Evolutionary conservation across 2,329 filamentous ascomycete species (phyloP).

Genomic region (Clonostachys solani): DNA sequence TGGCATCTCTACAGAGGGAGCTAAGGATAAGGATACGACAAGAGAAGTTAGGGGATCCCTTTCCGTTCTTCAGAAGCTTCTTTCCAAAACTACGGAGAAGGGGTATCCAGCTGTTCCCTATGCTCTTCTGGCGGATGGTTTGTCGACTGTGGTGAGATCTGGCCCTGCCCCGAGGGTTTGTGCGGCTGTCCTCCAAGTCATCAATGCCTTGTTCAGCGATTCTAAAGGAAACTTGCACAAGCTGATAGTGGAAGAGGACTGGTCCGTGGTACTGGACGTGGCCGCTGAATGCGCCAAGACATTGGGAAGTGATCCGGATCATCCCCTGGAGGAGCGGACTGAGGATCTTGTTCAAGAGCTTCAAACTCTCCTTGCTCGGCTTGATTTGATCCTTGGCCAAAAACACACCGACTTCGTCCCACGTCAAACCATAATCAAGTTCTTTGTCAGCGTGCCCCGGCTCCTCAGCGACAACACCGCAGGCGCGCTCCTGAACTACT

Average conservation of each 20-base stretch:
- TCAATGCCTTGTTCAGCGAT: constrained; percentile 52
- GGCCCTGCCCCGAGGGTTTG: constrained; percentile 40
- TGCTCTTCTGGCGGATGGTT: constrained; percentile 52
- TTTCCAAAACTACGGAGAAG: constrained; percentile 54
- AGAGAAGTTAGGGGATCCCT: constrained; percentile 60
- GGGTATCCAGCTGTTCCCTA: constrained; percentile 58
- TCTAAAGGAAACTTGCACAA: constrained; percentile 47
- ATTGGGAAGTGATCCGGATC: background rate
- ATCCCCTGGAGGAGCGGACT: constrained; percentile 9
- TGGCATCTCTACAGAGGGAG: constrained; percentile 37
- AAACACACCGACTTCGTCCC: constrained; percentile 55
- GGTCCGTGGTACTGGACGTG: constrained; percentile 57
- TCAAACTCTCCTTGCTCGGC: constrained; percentile 34
- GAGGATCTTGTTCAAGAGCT: constrained; percentile 40
- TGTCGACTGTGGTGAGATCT: constrained; percentile 43
- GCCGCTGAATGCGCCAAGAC: constrained; percentile 43
- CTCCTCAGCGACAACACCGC: constrained; percentile 62
- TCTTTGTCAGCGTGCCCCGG: constrained; percentile 58
- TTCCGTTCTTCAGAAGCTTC: constrained; percentile 57
- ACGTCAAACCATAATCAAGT: constrained; percentile 60
- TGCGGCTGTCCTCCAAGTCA: constrained; percentile 41
- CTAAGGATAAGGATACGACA: constrained; percentile 44
- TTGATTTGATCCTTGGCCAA: constrained; percentile 30
- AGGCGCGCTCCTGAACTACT: constrained; percentile 61
- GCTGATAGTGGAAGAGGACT: constrained; percentile 61